phyloP scores from a whole-genome alignment of 768 basidiomycete genomes.

The Phaffia australis region DNA sequence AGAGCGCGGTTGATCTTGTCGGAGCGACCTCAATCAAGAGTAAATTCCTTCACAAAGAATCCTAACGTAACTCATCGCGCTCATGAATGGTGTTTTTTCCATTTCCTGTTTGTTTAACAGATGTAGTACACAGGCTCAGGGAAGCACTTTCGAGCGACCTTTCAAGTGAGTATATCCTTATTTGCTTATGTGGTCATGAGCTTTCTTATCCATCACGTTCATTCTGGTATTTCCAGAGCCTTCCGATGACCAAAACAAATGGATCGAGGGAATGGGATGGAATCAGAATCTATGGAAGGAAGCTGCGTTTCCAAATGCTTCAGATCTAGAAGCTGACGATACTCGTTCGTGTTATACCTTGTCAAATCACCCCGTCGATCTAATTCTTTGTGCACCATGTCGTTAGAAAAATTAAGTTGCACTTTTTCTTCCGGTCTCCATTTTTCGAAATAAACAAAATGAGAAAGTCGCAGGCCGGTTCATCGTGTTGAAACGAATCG shows the following conservation, averaged over 20 bases:
- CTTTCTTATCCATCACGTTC: background rate
- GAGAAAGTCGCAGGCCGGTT: slow-evolving; percentile 48
- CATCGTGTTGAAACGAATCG: slow-evolving; percentile 65
- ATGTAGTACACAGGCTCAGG: slow-evolving; percentile 50
- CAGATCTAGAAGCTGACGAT: slow-evolving; percentile 36
- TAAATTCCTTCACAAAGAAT: too few relatives aligned
- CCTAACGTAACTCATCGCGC: too few relatives aligned
- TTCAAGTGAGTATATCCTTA: slow-evolving; percentile 28
- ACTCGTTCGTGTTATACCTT: background rate
- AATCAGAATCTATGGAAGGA: slow-evolving; percentile 57
- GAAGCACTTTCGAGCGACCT: slow-evolving; percentile 52
- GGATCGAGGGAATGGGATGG: slow-evolving; percentile 87
- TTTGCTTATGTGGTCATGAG: background rate
- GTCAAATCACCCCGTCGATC: slow-evolving; percentile 46
- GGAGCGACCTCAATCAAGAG: too few relatives aligned
- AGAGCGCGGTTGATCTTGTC: too few relatives aligned
- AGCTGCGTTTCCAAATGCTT: slow-evolving; percentile 57
- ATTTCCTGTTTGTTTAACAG: slow-evolving; percentile 37
- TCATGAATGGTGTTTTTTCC: background rate
- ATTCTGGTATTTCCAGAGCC: slow-evolving; percentile 29
- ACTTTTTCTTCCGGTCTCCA: background rate
- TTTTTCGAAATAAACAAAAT: too few relatives aligned
- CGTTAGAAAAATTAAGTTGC: background rate
- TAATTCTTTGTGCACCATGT: background rate
- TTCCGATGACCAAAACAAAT: slow-evolving; percentile 46